Percentiles rank a stretch among this genome's conserved stretches.
These are phyloP conservation scores for Porcisia hertigi DNA, from an alignment of 208 protist species.

Conservation along the genomic window DNA sequence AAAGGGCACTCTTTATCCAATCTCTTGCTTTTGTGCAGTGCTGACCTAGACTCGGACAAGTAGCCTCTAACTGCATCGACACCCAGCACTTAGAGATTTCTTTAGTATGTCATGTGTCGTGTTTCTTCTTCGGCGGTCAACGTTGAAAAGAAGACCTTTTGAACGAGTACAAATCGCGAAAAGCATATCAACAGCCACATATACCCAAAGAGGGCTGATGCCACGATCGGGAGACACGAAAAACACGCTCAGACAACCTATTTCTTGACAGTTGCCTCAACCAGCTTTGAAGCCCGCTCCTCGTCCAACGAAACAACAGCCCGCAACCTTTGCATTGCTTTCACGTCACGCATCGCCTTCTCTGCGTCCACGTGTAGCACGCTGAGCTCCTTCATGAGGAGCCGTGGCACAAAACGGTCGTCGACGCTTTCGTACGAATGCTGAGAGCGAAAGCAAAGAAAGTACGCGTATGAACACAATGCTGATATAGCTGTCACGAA, in stretches of 20 bases:
- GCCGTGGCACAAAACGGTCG: slow-evolving; percentile 43
- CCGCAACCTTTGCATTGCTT: slow-evolving; percentile 31
- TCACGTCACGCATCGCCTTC: slow-evolving; percentile 20
- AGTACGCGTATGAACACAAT: slow-evolving; percentile 57
- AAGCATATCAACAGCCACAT: background rate
- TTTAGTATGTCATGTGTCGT: background rate
- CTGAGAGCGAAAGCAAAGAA: slow-evolving; percentile 49
- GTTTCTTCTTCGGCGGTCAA: background rate
- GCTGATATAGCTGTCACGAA: slow-evolving; percentile 70
- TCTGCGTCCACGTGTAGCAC: slow-evolving; percentile 15
- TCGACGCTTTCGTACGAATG: slow-evolving; percentile 59
- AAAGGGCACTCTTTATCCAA: background rate
- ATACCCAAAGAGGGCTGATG: background rate
- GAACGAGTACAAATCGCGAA: background rate
- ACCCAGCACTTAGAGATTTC: background rate
- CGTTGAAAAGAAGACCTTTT: background rate
- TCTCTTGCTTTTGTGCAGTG: background rate
- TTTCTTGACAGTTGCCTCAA: slow-evolving; percentile 12
- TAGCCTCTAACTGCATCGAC: background rate
- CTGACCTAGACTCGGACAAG: too few species aligned
- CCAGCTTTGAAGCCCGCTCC: slow-evolving; percentile 14
- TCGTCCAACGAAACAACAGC: slow-evolving; percentile 15
- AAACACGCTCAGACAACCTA: background rate
- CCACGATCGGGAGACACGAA: background rate
- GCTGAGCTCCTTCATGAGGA: slow-evolving; percentile 33